Evolutionary conservation across 139 green algal species (phyloP).

Genomic region (Asterochloris erici): DNA sequence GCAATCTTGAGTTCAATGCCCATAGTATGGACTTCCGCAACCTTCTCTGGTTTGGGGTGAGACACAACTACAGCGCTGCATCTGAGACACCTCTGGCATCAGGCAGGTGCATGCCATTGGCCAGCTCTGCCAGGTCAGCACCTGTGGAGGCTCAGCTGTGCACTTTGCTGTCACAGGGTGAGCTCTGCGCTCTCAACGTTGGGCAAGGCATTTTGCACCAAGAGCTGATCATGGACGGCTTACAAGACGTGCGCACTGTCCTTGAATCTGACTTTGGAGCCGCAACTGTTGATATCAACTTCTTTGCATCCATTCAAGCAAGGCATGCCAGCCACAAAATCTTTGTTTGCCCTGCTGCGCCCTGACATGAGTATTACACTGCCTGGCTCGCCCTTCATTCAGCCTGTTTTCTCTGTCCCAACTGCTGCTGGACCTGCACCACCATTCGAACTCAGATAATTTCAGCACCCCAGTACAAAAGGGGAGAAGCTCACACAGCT

Average conservation of each 20-base stretch:
- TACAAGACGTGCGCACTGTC: slow-evolving; percentile 24
- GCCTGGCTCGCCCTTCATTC: too few relatives aligned
- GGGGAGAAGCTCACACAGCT: too few relatives aligned
- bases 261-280: slow-evolving; percentile 20
- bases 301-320: slow-evolving; percentile 11
- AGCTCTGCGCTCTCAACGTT: slow-evolving; percentile 36
- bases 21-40: slow-evolving; percentile 37
- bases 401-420: too few relatives aligned
- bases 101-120: background rate
- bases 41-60: slow-evolving; percentile 34
- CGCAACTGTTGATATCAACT: slow-evolving; percentile 19
- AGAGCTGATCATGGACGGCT: slow-evolving; percentile 31
- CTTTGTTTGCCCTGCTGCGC: too few relatives aligned
- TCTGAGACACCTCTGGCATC: background rate
- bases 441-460: too few relatives aligned
- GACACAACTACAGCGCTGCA: background rate
- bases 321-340: too few relatives aligned
- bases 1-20: slow-evolving; percentile 6
- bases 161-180: slow-evolving; percentile 24
- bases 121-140: background rate
- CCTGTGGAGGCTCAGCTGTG: background rate
- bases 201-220: slow-evolving; percentile 27
- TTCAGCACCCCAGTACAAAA: too few relatives aligned
- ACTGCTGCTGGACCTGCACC: too few relatives aligned
- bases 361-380: too few relatives aligned